phyloP scores from a whole-genome alignment of 2,329 filamentous ascomycete genomes.

The Metarhizium guizhouense region DNA sequence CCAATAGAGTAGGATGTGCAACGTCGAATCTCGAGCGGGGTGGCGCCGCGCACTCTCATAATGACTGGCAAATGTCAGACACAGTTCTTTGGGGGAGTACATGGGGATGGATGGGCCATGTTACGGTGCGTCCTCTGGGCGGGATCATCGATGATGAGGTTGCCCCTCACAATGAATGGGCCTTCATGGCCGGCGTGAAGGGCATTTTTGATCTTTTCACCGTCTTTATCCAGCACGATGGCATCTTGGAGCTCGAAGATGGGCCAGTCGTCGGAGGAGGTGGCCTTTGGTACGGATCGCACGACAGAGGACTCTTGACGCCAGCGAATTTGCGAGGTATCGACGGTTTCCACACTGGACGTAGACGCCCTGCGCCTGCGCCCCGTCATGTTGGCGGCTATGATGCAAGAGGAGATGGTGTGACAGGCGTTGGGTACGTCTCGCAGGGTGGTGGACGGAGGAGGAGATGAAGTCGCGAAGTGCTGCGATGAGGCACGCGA shows the following conservation, averaged over 20 bases:
- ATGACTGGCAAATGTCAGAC: constrained; percentile 18
- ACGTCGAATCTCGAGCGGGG: constrained; percentile 44
- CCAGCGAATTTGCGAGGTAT: constrained; percentile 26
- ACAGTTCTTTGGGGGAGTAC: not conserved
- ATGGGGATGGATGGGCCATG: constrained; percentile 10
- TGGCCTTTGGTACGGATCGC: constrained; percentile 15
- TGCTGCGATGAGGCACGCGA: not conserved
- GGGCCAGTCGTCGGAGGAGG: constrained; percentile 44
- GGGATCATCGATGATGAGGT: constrained; percentile 42
- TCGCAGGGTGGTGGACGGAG: not conserved
- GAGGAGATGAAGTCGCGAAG: not conserved
- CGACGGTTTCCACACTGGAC: constrained; percentile 35
- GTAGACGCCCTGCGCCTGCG: constrained; percentile 33
- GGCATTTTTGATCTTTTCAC: constrained; percentile 47
- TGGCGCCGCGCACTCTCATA: constrained; percentile 20
- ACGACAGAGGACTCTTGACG: constrained; percentile 26
- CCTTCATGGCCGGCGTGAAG: constrained; percentile 50
- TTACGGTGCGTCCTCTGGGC: constrained; percentile 24
- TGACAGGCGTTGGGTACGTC: not conserved
- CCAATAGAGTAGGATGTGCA: constrained; percentile 45
- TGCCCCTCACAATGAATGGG: constrained; percentile 53
- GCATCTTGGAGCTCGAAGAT: constrained; percentile 54
- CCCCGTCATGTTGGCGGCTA: constrained; percentile 23
- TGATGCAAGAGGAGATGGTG: not conserved
- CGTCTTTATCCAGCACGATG: constrained; percentile 46